Evolutionary conservation across 306 rosid genomes (phyloP).

Genomic region (Corylus americana): DNA sequence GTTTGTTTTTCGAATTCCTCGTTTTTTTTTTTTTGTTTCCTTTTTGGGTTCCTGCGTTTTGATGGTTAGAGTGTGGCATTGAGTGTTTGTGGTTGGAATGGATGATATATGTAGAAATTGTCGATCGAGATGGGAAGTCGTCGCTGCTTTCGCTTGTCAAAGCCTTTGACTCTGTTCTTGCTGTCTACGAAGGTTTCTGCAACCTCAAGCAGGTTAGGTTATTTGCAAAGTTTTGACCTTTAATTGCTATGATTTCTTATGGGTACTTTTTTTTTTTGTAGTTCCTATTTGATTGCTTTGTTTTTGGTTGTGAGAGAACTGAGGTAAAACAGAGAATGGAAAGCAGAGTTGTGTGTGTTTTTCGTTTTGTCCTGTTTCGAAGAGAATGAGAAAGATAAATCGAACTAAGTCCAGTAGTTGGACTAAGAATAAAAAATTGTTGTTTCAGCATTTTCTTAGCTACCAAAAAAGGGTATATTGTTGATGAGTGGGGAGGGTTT

Average conservation of each 20-base stretch:
- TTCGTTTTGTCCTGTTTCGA: not conserved
- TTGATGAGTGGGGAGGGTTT: conserved; percentile 7
- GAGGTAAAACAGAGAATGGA: not conserved
- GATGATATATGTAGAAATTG: conserved; percentile 51
- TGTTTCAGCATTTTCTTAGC: not conserved
- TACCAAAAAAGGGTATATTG: not conserved
- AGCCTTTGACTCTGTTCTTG: conserved; percentile 92
- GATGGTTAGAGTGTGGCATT: conserved; percentile 14
- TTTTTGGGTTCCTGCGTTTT: conserved; percentile 12
- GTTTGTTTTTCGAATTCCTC: not conserved
- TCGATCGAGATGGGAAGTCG: conserved; percentile 77
- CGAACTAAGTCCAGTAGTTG: not conserved
- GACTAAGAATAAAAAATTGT: not conserved
- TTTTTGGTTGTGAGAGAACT: conserved; percentile 22
- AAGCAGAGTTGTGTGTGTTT: not conserved
- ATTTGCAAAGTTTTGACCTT: not conserved
- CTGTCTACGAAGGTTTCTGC: conserved; percentile 95
- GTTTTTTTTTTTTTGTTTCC: not conserved
- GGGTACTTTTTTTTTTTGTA: not conserved
- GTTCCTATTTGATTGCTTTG: not conserved
- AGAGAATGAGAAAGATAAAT: not conserved
- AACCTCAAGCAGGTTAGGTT: conserved; percentile 84
- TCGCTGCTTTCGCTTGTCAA: conserved; percentile 85
- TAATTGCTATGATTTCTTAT: not conserved
- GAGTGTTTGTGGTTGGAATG: conserved; percentile 32